A percentile compares a stretch with the other conserved stretches of the same genome.
phyloP scores from a whole-genome alignment of 1,284 basidiomycete species.

The Irpex sp. region DNA sequence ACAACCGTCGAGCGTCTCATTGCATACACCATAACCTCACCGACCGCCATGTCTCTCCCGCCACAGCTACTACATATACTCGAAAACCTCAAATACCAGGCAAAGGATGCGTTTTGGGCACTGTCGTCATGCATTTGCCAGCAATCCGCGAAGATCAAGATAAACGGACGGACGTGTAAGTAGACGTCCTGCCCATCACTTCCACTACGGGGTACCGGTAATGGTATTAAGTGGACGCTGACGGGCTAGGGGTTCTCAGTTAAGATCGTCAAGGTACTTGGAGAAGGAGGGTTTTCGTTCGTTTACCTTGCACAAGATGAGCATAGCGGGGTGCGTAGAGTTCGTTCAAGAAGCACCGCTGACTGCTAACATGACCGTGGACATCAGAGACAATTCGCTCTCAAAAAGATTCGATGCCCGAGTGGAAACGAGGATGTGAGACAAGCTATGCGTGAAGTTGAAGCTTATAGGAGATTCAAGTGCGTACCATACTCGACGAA shows the following conservation, averaged over 20 bases:
- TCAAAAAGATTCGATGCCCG: conserved; percentile 91
- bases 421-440: conserved; percentile 77
- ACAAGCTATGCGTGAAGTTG: conserved; percentile 86
- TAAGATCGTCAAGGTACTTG: conserved; percentile 84
- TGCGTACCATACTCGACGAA: conserved; percentile 24
- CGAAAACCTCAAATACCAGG: conserved; percentile 65
- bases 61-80: conserved; percentile 33
- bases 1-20: not conserved
- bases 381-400: conserved; percentile 75
- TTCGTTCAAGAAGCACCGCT: not conserved
- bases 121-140: conserved; percentile 76
- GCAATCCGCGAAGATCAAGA: conserved; percentile 81
- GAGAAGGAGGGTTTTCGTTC: conserved; percentile 94
- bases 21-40: not conserved
- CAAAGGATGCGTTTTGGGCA: conserved; percentile 75
- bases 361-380: not conserved
- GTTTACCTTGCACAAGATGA: conserved; percentile 91
- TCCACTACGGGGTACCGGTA: not conserved
- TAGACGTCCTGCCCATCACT: conserved; percentile 16
- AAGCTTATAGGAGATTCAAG: conserved; percentile 88
- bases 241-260: conserved; percentile 36
- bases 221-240: not conserved
- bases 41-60: conserved; percentile 14
- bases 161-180: conserved; percentile 88
- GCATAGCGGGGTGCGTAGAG: conserved; percentile 57